These are phyloP conservation scores for Sechiopsis laciniata DNA, from an alignment of 306 rosid genomes.

Conservation along the genomic window DNA sequence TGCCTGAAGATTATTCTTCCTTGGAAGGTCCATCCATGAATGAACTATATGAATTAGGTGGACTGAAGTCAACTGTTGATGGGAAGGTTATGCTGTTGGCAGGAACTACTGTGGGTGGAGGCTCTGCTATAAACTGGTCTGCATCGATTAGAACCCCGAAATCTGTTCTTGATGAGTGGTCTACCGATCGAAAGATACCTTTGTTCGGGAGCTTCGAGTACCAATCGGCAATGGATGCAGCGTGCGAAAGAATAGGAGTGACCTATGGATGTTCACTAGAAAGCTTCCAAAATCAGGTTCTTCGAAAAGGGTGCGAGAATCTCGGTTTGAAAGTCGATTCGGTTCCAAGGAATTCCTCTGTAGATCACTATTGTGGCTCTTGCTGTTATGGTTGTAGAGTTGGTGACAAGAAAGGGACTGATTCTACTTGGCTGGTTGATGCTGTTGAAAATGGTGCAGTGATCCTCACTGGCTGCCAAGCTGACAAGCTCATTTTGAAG, in stretches of 20 bases:
- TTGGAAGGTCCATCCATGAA: constrained; percentile 71
- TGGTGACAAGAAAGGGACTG: constrained; percentile 69
- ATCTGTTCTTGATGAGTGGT: constrained; percentile 66
- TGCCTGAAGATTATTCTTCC: constrained; percentile 68
- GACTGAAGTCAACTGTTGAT: constrained; percentile 50
- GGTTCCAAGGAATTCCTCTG: constrained; percentile 61
- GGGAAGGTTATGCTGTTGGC: constrained; percentile 72
- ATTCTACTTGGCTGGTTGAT: constrained; percentile 77
- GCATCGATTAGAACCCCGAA: constrained; percentile 79
- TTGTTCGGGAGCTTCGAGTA: constrained; percentile 53
- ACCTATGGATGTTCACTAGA: constrained; percentile 43
- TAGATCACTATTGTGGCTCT: constrained; percentile 74
- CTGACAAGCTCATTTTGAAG: constrained; percentile 53
- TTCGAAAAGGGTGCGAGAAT: constrained; percentile 67
- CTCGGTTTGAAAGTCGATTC: constrained; percentile 59
- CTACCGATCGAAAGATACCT: constrained; percentile 51
- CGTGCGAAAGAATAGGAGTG: constrained; percentile 71
- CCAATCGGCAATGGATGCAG: constrained; percentile 64
- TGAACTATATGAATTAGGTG: constrained; percentile 65
- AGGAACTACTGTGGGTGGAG: constrained; percentile 93
- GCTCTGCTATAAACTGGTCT: constrained; percentile 90
- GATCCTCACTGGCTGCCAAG: constrained; percentile 72
- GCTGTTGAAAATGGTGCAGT: constrained; percentile 71
- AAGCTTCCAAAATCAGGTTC: constrained; percentile 61
- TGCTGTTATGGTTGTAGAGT: constrained; percentile 72